These are phyloP conservation scores for Phytophthora syringae DNA, from an alignment of 352 stramenopile species.

Conservation along the genomic window DNA sequence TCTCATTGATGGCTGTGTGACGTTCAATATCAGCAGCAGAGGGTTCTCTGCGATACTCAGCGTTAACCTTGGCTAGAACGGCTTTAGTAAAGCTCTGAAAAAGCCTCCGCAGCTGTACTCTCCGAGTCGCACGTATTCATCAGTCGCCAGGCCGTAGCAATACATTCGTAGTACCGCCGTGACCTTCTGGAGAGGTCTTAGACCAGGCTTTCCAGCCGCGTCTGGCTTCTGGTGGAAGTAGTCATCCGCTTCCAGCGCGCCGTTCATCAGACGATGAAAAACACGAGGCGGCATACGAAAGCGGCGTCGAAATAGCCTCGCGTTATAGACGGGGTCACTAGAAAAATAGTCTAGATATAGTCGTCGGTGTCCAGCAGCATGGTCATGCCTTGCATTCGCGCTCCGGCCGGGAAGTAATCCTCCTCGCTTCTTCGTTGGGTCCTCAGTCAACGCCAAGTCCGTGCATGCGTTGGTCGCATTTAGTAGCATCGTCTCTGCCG, in stretches of 20 bases:
- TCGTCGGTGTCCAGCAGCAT: not conserved
- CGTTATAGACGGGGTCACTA: not conserved
- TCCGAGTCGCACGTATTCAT: slow-evolving; percentile 19
- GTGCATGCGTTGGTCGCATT: too few species aligned
- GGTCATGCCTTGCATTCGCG: not conserved
- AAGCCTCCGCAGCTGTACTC: slow-evolving; percentile 15
- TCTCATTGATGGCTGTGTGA: not conserved
- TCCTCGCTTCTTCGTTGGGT: not conserved
- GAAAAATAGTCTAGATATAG: not conserved
- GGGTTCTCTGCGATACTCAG: slow-evolving; percentile 21
- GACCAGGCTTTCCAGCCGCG: not conserved
- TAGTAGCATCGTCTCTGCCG: too few species aligned
- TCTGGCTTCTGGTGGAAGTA: not conserved
- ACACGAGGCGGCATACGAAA: not conserved
- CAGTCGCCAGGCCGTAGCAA: slow-evolving; percentile 15
- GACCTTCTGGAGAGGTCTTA: slow-evolving; percentile 15
- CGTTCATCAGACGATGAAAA: not conserved
- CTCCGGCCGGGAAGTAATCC: not conserved
- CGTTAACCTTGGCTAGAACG: slow-evolving; percentile 10
- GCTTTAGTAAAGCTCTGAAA: slow-evolving; percentile 14
- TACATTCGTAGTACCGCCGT: slow-evolving; percentile 25
- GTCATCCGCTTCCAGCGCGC: not conserved
- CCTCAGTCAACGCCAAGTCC: too few species aligned
- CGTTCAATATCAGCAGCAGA: slow-evolving; percentile 15
- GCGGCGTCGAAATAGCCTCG: not conserved